These are phyloP conservation scores for Leccinum arenicola DNA, from an alignment of 768 basidiomycete species.

Conservation along the genomic window DNA sequence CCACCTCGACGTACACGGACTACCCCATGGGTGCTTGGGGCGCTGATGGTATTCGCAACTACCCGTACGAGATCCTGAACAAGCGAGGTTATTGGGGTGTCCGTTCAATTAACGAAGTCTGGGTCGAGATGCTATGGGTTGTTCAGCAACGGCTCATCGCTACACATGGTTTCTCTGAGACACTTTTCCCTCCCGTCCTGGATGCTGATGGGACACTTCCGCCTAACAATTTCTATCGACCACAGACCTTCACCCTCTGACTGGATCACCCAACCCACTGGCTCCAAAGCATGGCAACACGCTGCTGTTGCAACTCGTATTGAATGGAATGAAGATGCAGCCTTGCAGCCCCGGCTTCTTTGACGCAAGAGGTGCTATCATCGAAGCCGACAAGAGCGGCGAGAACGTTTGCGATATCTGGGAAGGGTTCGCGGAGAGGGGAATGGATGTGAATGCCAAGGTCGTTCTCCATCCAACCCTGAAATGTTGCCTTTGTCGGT, in stretches of 20 bases:
- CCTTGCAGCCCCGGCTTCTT: slow-evolving; percentile 90
- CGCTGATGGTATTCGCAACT: slow-evolving; percentile 79
- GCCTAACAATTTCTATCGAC: slow-evolving; percentile 67
- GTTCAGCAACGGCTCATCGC: slow-evolving; percentile 69
- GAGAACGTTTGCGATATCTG: slow-evolving; percentile 90
- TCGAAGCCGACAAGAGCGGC: slow-evolving; percentile 87
- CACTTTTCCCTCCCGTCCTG: slow-evolving; percentile 78
- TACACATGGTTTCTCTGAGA: slow-evolving; percentile 78
- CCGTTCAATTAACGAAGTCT: slow-evolving; percentile 90
- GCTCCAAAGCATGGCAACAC: slow-evolving; percentile 94
- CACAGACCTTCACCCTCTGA: slow-evolving; percentile 29
- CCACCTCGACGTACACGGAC: slow-evolving; percentile 67
- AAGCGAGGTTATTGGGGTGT: slow-evolving; percentile 83
- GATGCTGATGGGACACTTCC: slow-evolving; percentile 62
- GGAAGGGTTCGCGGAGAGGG: slow-evolving; percentile 79
- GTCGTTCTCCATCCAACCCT: slow-evolving; percentile 36
- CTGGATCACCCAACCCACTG: slow-evolving; percentile 41
- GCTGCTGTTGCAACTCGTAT: slow-evolving; percentile 75
- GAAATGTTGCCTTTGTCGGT: no score
- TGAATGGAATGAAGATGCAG: slow-evolving; percentile 96
- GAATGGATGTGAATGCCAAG: slow-evolving; percentile 74
- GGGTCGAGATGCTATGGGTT: slow-evolving; percentile 90
- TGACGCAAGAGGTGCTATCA: slow-evolving; percentile 84
- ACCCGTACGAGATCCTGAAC: slow-evolving; percentile 89
- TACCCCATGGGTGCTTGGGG: slow-evolving; percentile 95